Conservation (phyloP, 129 eudicot genomes). For the Gnaphalium uliginosum region DNA sequence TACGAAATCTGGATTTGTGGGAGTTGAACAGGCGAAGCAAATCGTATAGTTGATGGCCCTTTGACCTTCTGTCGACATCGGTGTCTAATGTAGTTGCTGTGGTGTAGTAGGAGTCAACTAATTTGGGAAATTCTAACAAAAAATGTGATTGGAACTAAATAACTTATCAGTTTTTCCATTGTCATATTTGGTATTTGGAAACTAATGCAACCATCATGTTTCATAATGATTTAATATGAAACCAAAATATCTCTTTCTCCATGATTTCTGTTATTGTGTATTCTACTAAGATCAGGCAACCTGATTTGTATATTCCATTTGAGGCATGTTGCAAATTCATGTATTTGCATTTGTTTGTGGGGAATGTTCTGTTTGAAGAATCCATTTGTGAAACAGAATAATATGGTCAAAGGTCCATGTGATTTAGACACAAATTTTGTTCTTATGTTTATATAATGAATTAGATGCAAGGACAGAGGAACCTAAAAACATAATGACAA, state of each 20-base stretch:
- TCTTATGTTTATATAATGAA: slow-evolving; percentile 7
- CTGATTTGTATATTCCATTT: neutral
- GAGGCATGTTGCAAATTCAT: neutral
- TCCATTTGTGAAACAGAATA: neutral
- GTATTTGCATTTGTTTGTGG: neutral
- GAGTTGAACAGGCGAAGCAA: neutral
- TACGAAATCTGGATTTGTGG: neutral
- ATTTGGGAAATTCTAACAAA: slow-evolving; percentile 23
- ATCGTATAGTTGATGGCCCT: too few species aligned
- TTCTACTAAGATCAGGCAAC: neutral
- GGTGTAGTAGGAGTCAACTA: slow-evolving; percentile 19
- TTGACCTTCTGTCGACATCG: neutral
- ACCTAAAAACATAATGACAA: slow-evolving; percentile 35
- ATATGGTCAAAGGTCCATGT: slow-evolving; percentile 3
- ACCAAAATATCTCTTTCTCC: neutral
- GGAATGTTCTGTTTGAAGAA: neutral
- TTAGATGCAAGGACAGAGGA: slow-evolving; percentile 26
- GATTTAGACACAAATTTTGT: neutral
- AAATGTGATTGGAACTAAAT: slow-evolving; percentile 10
- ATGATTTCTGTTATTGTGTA: neutral
- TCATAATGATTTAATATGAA: slow-evolving; percentile 2
- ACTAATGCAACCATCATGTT: slow-evolving; percentile 11
- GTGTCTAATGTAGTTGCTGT: slow-evolving; percentile 22
- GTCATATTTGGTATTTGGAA: neutral
- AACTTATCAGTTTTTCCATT: neutral